A percentile compares a stretch with the other conserved stretches of the same genome.
Conservation (phyloP, 208 protist species). For the Leishmania guyanensis region DNA sequence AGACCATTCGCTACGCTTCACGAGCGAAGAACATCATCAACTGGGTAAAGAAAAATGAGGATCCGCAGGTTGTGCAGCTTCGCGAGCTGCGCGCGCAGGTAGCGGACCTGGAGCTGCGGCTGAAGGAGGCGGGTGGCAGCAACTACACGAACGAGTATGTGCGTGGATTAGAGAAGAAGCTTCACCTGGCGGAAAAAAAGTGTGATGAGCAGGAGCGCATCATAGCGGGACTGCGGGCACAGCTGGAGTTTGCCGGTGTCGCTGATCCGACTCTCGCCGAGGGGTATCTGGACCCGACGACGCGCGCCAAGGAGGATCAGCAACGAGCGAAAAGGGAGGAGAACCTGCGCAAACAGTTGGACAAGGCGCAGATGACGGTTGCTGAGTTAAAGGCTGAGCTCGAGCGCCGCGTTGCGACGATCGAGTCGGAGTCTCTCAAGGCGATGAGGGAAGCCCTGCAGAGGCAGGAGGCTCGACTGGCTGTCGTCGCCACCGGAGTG, state of each 20-base stretch:
- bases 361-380: constrained; percentile 42
- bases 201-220: constrained; percentile 57
- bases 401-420: constrained; percentile 29
- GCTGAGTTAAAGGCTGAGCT: constrained; percentile 48
- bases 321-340: constrained; percentile 33
- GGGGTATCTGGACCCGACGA: constrained; percentile 24
- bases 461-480: constrained; percentile 17
- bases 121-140: constrained; percentile 59
- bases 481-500: constrained; percentile 12
- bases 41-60: constrained; percentile 89
- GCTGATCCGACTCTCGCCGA: constrained; percentile 39
- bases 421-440: constrained; percentile 31
- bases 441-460: constrained; percentile 36
- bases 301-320: constrained; percentile 20
- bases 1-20: constrained; percentile 92
- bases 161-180: constrained; percentile 39
- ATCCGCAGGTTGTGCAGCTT: constrained; percentile 82
- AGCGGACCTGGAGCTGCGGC: constrained; percentile 54
- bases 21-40: constrained; percentile 94
- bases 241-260: constrained; percentile 54
- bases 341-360: constrained; percentile 33
- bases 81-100: constrained; percentile 56
- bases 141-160: constrained; percentile 79
- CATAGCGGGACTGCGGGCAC: constrained; percentile 48
- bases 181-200: constrained; percentile 51